Base-by-base conservation (phyloP, 768 basidiomycete species). In the Neoboletus subvelutipes region DNA sequence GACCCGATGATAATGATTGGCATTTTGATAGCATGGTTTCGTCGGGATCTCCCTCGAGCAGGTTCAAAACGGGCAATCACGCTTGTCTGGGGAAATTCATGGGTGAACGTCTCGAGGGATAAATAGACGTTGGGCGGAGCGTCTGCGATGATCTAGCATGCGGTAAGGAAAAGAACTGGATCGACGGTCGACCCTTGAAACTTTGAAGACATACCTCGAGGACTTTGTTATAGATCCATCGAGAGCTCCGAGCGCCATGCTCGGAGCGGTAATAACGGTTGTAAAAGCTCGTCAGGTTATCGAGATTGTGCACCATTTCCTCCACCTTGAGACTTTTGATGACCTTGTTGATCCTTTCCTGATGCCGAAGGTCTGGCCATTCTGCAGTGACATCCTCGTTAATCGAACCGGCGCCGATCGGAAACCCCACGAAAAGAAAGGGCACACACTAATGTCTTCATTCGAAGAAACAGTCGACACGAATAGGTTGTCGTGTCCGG, bases 1-100 rank as follows among this genome's bases (percentile, higher is more conserved):
- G 76, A 73, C 20, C 74, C 77, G 40, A 79, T 57, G 51, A 79
- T 74, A 37, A 73, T 71, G 47, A 71, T 63, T 5, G 73, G 69
- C 24, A 57, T 52, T 10, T 64, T 58, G 31, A 54, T 45, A 5
- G 24, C 37, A 26, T 12, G 26, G 39, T 65, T 58, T 12, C 36
- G 34, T 33, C 40, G 24, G 29, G 41, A 43, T 39, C 47, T 20
- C 13, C 50, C 51, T 11, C 8, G 52, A 6, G 34, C 20, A 18
- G 66, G 63, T 20, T 70, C 63, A 34, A 75, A 63, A 26, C 66
- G 71, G 11, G 64, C 64, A 13, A 75, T 65, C 26, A 67, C 46
- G 33, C 53, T 63, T 15, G 50, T 40, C 34, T 67, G 66, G 0
- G 65, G 53, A 41, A 69, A 67, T n/a, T n/a, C n/a, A n/a, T n/a